Percentiles rank a stretch among this genome's conserved stretches.
phyloP scores from a whole-genome alignment of 2,329 filamentous ascomycete genomes.

The Paecilomyces dactylethromorphus region DNA sequence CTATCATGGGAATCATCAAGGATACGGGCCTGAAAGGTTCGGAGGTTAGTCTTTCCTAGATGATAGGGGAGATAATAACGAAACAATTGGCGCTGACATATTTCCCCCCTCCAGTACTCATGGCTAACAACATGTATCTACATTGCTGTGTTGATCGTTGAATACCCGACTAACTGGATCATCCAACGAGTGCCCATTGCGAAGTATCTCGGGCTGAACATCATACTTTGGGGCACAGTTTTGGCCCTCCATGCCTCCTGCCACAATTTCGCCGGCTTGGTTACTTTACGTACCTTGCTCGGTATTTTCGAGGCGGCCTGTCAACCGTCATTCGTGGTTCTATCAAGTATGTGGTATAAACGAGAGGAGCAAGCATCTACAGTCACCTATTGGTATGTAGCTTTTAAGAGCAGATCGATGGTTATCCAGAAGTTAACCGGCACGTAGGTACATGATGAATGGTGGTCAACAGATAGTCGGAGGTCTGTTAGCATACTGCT shows the following conservation, averaged over 20 bases:
- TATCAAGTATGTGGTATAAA: slow-evolving; percentile 66
- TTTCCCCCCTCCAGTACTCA: slow-evolving; percentile 49
- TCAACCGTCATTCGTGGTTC: slow-evolving; percentile 61
- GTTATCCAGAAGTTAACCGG: background rate
- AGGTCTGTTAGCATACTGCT: slow-evolving; percentile 57
- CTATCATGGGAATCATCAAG: slow-evolving; percentile 35
- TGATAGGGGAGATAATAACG: background rate
- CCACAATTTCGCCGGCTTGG: slow-evolving; percentile 53
- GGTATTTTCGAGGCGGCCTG: slow-evolving; percentile 66
- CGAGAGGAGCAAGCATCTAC: slow-evolving; percentile 60
- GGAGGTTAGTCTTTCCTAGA: slow-evolving; percentile 11
- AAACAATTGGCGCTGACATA: background rate
- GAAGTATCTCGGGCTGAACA: slow-evolving; percentile 59
- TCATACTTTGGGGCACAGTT: slow-evolving; percentile 57
- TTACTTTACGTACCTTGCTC: slow-evolving; percentile 58
- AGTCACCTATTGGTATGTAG: slow-evolving; percentile 59
- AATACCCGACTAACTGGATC: slow-evolving; percentile 64
- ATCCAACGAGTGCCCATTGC: slow-evolving; percentile 60
- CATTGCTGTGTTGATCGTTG: slow-evolving; percentile 62
- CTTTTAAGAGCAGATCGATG: background rate
- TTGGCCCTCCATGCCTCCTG: slow-evolving; percentile 58
- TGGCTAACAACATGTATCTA: slow-evolving; percentile 73
- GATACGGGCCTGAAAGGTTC: slow-evolving; percentile 41
- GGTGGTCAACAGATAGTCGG: slow-evolving; percentile 66
- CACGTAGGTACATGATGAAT: slow-evolving; percentile 66